Conservation (phyloP, 208 protist genomes). For the Crithidia mellificae region DNA sequence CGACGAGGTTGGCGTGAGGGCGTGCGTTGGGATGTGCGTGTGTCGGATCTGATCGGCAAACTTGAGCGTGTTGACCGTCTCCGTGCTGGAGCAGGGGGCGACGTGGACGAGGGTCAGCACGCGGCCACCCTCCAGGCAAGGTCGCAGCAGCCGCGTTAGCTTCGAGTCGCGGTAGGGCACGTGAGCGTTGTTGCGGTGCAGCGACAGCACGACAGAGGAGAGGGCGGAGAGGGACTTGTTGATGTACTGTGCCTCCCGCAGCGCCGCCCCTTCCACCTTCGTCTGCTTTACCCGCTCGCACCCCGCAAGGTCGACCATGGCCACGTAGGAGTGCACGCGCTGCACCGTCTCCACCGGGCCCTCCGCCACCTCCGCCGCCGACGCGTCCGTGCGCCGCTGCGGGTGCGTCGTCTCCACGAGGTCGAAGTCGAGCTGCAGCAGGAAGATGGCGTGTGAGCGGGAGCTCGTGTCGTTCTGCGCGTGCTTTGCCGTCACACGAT, state of each 20-base stretch:
- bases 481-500: conserved; percentile 76
- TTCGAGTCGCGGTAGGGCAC: conserved; percentile 94
- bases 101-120: conserved; percentile 86
- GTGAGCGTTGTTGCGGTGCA: conserved; percentile 70
- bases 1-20: conserved; percentile 42
- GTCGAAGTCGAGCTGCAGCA: conserved; percentile 83
- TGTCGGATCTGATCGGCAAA: conserved; percentile 88
- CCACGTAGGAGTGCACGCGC: conserved; percentile 73
- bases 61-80: conserved; percentile 72
- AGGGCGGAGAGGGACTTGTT: conserved; percentile 91
- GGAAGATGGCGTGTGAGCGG: conserved; percentile 88
- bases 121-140: conserved; percentile 79
- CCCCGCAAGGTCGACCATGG: conserved; percentile 97
- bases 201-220: conserved; percentile 80
- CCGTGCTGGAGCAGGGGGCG: conserved; percentile 64
- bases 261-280: conserved; percentile 67
- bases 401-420: conserved; percentile 18
- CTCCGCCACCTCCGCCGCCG: conserved; percentile 2
- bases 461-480: conserved; percentile 77
- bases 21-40: conserved; percentile 67
- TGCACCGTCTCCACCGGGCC: conserved; percentile 14
- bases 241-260: conserved; percentile 91
- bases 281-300: conserved; percentile 95
- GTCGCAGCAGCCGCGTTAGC: conserved; percentile 87
- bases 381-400: not conserved